phyloP scores from a whole-genome alignment of 371 early-diverging fungal species.

The Apophysomyces ossiformis region DNA sequence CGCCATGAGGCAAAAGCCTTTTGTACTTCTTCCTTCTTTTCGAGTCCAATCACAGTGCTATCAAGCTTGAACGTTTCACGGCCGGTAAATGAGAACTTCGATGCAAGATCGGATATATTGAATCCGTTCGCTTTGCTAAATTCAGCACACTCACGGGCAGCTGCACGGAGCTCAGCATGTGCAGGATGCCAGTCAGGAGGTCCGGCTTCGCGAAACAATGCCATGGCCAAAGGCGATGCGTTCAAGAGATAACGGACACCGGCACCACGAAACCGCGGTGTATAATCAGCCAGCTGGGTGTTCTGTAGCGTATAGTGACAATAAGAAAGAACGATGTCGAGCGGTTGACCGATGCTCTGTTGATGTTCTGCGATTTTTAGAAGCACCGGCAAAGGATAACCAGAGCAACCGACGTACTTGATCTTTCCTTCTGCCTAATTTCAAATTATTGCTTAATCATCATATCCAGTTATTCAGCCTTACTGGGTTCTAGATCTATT shows the following conservation, averaged over 20 bases:
- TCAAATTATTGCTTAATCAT: not conserved
- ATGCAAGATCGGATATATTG: slow-evolving; percentile 65
- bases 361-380: slow-evolving; percentile 70
- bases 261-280: slow-evolving; percentile 56
- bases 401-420: slow-evolving; percentile 76
- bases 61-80: slow-evolving; percentile 49
- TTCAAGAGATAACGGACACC: slow-evolving; percentile 69
- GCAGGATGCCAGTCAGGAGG: slow-evolving; percentile 85
- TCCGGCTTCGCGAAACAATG: slow-evolving; percentile 60
- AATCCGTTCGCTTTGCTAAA: slow-evolving; percentile 42
- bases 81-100: slow-evolving; percentile 65
- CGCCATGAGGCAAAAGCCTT: slow-evolving; percentile 58
- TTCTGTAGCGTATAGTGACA: slow-evolving; percentile 80
- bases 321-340: slow-evolving; percentile 76
- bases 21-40: slow-evolving; percentile 64
- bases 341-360: slow-evolving; percentile 58
- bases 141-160: slow-evolving; percentile 54
- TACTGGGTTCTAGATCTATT: not conserved
- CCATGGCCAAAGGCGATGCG: slow-evolving; percentile 85
- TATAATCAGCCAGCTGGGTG: slow-evolving; percentile 59
- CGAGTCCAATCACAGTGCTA: slow-evolving; percentile 71
- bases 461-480: not conserved
- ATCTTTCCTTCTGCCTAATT: slow-evolving; percentile 61
- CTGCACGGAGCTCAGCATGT: slow-evolving; percentile 54
- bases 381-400: slow-evolving; percentile 75